These are phyloP conservation scores for Ceratocystis cacaofunesta DNA, from an alignment of 2,329 filamentous ascomycete species.

Conservation along the genomic window DNA sequence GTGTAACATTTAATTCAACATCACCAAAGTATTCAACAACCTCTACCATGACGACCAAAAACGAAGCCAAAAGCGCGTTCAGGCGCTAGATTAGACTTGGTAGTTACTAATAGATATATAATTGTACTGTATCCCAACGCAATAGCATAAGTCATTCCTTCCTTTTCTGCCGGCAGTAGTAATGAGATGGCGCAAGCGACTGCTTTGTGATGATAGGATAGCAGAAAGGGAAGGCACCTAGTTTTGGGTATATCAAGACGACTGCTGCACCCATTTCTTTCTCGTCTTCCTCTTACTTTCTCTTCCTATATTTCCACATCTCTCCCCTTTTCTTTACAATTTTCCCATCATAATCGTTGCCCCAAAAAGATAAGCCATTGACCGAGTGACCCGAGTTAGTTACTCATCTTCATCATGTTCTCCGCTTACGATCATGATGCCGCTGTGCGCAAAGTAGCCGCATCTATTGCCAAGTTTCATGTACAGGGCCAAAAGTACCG, in stretches of 20 bases:
- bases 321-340: not conserved
- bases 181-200: not conserved
- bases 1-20: not conserved
- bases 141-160: not conserved
- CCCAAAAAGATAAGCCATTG: too few relatives aligned
- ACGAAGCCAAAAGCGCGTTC: not conserved
- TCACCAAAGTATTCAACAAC: not conserved
- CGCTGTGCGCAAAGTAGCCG: conserved; percentile 30
- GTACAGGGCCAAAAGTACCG: conserved; percentile 41
- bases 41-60: too few relatives aligned
- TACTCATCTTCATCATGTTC: not conserved
- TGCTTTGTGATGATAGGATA: not conserved
- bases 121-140: not conserved
- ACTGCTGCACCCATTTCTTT: conserved; percentile 18
- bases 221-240: not conserved
- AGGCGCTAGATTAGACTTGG: not conserved
- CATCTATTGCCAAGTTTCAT: conserved; percentile 31
- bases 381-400: too few relatives aligned
- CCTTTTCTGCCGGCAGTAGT: not conserved
- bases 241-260: not conserved
- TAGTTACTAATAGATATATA: not conserved
- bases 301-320: not conserved
- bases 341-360: too few relatives aligned
- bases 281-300: conserved; percentile 16
- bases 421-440: conserved; percentile 27